These are phyloP conservation scores for Spatholobus suberectus DNA, from an alignment of 306 rosid species.

Conservation along the genomic window DNA sequence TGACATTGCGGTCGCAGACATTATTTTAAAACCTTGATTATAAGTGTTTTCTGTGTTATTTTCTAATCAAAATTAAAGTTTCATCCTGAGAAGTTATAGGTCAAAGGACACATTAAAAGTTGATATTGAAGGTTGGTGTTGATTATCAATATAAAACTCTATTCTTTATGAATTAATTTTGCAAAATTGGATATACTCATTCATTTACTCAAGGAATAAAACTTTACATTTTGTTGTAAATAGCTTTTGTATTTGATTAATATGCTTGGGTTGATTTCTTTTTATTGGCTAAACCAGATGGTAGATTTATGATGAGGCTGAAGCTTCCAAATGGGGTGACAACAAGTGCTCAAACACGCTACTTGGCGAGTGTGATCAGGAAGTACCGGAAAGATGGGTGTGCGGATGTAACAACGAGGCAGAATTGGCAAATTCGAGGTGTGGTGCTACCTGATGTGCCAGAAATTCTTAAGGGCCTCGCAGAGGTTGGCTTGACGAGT, in stretches of 20 bases:
- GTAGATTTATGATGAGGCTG: slow-evolving; percentile 97
- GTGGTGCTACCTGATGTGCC: slow-evolving; percentile 88
- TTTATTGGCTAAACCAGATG: slow-evolving; percentile 59
- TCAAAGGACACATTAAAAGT: background rate
- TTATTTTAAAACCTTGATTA: too few relatives aligned
- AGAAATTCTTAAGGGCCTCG: slow-evolving; percentile 81
- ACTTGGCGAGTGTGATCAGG: slow-evolving; percentile 77
- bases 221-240: background rate
- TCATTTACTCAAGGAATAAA: background rate
- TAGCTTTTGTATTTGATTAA: background rate
- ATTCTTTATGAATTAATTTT: too few relatives aligned
- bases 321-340: slow-evolving; percentile 97
- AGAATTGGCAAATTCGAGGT: slow-evolving; percentile 97
- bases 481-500: slow-evolving; percentile 85
- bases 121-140: background rate
- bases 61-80: too few relatives aligned
- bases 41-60: too few relatives aligned
- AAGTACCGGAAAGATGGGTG: slow-evolving; percentile 94
- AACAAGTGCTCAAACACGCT: slow-evolving; percentile 83
- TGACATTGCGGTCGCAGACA: too few relatives aligned
- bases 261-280: background rate
- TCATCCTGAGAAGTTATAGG: too few relatives aligned
- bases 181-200: background rate
- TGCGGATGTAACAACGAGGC: slow-evolving; percentile 94
- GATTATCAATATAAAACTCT: background rate